Conservation (phyloP, 345 rosid genomes). For the Brassica carinata region DNA sequence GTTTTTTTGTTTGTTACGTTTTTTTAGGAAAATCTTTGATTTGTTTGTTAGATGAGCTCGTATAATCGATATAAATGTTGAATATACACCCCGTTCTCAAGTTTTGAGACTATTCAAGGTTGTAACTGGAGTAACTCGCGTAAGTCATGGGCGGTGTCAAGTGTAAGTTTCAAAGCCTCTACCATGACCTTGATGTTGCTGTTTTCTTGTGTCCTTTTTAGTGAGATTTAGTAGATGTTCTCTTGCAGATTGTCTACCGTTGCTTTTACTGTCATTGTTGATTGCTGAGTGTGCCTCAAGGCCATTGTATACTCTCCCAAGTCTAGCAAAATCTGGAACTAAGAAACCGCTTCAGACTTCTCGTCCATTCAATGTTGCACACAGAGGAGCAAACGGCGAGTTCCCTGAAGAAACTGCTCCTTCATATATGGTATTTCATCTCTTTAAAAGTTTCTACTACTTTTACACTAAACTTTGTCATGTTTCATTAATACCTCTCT, state of each 20-base stretch:
- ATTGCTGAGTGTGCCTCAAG: conserved; percentile 57
- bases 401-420: conserved; percentile 92
- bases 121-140: not conserved
- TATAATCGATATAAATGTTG: too few relatives aligned
- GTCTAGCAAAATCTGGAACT: conserved; percentile 36
- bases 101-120: not conserved
- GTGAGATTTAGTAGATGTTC: not conserved
- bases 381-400: conserved; percentile 96
- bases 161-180: conserved; percentile 15
- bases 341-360: conserved; percentile 78
- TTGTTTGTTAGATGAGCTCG: too few relatives aligned
- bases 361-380: conserved; percentile 89
- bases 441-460: not conserved
- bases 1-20: too few relatives aligned
- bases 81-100: too few relatives aligned
- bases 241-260: conserved; percentile 50
- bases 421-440: conserved; percentile 65
- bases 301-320: conserved; percentile 86
- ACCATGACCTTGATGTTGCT: not conserved
- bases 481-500: not conserved
- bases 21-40: too few relatives aligned
- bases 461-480: not conserved
- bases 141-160: conserved; percentile 19
- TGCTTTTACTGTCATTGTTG: conserved; percentile 55
- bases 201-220: not conserved